Conservation (phyloP, 106 monocot species). For the Acanthochlamys bracteata region DNA sequence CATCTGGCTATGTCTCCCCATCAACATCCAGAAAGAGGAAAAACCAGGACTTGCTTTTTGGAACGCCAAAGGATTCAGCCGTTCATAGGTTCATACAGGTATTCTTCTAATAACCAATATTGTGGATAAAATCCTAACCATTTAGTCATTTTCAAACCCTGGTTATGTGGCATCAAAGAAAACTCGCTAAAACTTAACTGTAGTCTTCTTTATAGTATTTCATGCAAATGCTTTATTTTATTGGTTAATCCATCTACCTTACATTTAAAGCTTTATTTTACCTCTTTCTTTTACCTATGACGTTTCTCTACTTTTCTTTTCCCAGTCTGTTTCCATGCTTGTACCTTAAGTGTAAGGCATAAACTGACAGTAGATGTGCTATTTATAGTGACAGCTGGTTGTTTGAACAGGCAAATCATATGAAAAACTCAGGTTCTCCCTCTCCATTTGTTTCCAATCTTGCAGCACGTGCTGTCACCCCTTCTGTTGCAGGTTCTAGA, state of each 20-base stretch:
- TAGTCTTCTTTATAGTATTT: background rate
- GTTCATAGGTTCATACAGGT: constrained; percentile 33
- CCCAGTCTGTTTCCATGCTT: background rate
- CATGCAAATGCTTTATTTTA: background rate
- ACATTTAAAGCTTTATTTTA: background rate
- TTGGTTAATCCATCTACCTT: background rate
- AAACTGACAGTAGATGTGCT: background rate
- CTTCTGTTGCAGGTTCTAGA: constrained; percentile 37
- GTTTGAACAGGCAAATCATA: constrained; percentile 40
- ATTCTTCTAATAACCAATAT: background rate
- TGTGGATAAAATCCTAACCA: background rate
- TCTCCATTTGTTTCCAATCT: constrained; percentile 35
- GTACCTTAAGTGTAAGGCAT: background rate
- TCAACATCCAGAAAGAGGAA: constrained; percentile 61
- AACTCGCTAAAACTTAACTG: too few species aligned
- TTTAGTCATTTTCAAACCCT: too few species aligned
- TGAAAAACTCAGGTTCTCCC: constrained; percentile 22
- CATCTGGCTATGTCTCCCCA: constrained; percentile 44
- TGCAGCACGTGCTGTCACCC: constrained; percentile 21
- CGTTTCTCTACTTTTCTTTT: background rate
- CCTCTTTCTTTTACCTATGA: background rate
- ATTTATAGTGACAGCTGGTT: background rate
- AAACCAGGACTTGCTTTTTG: constrained; percentile 50
- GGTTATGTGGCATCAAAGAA: background rate
- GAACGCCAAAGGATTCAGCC: constrained; percentile 40